Conservation (phyloP, 805 yeast genomes). For the Cyberlindnera mycetangii region DNA sequence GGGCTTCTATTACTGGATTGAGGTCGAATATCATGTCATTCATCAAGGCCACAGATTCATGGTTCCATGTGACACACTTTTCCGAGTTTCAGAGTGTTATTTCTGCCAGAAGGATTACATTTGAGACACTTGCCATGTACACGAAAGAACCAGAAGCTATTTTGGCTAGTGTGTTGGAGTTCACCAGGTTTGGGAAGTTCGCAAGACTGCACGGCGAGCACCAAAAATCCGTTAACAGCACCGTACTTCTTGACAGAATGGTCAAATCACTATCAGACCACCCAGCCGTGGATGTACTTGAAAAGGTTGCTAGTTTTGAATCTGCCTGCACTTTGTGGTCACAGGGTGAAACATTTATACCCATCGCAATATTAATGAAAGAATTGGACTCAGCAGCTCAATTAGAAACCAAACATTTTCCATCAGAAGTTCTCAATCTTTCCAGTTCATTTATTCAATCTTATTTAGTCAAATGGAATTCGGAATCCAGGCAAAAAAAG, state of each 20-base stretch:
- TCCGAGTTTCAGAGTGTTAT: constrained; percentile 41
- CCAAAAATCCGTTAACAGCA: constrained; percentile 52
- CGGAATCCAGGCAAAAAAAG: constrained; percentile 66
- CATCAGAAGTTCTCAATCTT: constrained; percentile 13
- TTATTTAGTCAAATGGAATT: constrained; percentile 62
- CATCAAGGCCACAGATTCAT: constrained; percentile 21
- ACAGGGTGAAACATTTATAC: constrained; percentile 53
- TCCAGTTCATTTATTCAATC: constrained; percentile 33
- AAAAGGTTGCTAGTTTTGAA: constrained; percentile 33
- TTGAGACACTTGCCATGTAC: constrained; percentile 9
- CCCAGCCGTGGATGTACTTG: not conserved
- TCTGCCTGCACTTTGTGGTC: constrained; percentile 65
- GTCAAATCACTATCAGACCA: constrained; percentile 20
- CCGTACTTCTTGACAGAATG: constrained; percentile 42
- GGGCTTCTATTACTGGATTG: not conserved
- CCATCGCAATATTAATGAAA: constrained; percentile 53
- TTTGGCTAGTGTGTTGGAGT: constrained; percentile 34
- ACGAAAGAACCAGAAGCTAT: constrained; percentile 16
- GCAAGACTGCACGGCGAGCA: constrained; percentile 36
- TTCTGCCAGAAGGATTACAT: constrained; percentile 38
- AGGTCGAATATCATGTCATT: constrained; percentile 5
- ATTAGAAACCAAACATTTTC: constrained; percentile 9
- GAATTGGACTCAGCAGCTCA: constrained; percentile 10
- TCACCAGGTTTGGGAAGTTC: constrained; percentile 39
- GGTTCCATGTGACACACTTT: constrained; percentile 39